These are phyloP conservation scores for Powellomyces hirtus DNA, from an alignment of 192 early-diverging fungal genomes.

Conservation along the genomic window DNA sequence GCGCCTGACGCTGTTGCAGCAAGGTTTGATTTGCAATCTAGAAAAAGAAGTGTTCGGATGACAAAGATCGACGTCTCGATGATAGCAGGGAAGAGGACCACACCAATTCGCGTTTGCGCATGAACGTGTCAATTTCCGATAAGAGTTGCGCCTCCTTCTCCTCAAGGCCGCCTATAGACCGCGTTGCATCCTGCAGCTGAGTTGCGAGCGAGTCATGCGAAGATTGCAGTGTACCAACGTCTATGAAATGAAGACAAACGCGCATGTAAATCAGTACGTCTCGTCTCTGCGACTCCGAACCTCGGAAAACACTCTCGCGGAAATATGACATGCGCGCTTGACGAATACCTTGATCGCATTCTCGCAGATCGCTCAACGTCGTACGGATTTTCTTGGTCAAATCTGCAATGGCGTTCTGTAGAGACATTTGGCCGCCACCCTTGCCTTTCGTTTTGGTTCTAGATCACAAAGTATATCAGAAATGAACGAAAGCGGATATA, in stretches of 20 bases:
- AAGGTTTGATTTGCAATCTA: constrained; percentile 37
- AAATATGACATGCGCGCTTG: neutral
- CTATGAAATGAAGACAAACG: constrained; percentile 7
- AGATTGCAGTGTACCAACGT: constrained; percentile 36
- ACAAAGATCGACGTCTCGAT: neutral
- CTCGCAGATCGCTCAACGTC: constrained; percentile 48
- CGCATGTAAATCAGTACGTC: neutral
- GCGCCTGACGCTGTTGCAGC: constrained; percentile 44
- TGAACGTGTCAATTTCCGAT: constrained; percentile 13
- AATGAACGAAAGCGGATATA: too few species aligned
- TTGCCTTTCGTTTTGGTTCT: constrained; percentile 51
- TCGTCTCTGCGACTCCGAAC: neutral
- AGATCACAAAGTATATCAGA: too few species aligned
- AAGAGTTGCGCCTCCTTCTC: constrained; percentile 19
- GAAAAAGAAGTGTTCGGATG: neutral
- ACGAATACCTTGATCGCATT: constrained; percentile 44
- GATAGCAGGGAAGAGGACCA: neutral
- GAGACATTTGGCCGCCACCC: constrained; percentile 42
- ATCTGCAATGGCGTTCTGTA: constrained; percentile 56
- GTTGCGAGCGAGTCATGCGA: constrained; percentile 26
- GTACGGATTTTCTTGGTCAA: constrained; percentile 47
- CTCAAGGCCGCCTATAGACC: constrained; percentile 23
- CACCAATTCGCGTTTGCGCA: constrained; percentile 22
- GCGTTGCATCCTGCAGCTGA: constrained; percentile 38
- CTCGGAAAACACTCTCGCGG: too few species aligned